Base-by-base conservation (phyloP, 345 rosid species). In the Microcos paniculata region DNA sequence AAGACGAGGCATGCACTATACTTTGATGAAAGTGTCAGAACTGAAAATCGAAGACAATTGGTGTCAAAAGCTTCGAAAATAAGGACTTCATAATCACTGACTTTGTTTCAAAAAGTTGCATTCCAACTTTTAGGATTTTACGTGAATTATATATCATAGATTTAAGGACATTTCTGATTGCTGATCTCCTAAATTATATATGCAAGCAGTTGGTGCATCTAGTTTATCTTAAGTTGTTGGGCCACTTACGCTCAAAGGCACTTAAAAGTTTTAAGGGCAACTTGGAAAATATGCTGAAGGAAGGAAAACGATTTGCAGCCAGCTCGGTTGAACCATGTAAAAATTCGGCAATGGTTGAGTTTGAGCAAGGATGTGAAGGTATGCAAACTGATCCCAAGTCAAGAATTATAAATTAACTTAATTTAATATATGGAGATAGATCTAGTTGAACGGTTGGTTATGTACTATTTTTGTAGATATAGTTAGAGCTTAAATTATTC, bases 1-100 rank as follows among this genome's bases (percentile, higher is more conserved):
- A 90, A 45, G 73, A 15, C 71, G 97, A 91, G 83, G 82, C 89
- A 70, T n/a, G n/a, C n/a, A n/a, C 75, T 84, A 57, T 88, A 90
- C 83, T 91, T 88, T 58, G 94, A 91, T 70, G 91, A 90, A 78
- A 87, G 88, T 76, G 94, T 91, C 46, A 80, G 89, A 80, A 82
- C 82, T 78, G 87, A 84, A 35, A 91, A 86, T 75, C 81, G 85
- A 69, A 40, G 80, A 76, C 85, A 80, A 58, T 52, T 92, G 76
- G 83, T 86, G 71, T 71, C 83, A 62, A 88, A 86, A 87, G 87
- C 89, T 43, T 80, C 90, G 76, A 87, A 86, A 74, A 94, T 91
- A 85, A 82, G 87, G 40, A 14, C 57, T 35, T 12, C 8, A 21
- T 24, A 18, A 48, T 59, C 12, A 57, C 45, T n/a, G 16, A 61